Percentiles rank a stretch among this genome's conserved stretches.
Conservation (phyloP, 2,329 filamentous ascomycete species). For the Cercospora sp. region DNA sequence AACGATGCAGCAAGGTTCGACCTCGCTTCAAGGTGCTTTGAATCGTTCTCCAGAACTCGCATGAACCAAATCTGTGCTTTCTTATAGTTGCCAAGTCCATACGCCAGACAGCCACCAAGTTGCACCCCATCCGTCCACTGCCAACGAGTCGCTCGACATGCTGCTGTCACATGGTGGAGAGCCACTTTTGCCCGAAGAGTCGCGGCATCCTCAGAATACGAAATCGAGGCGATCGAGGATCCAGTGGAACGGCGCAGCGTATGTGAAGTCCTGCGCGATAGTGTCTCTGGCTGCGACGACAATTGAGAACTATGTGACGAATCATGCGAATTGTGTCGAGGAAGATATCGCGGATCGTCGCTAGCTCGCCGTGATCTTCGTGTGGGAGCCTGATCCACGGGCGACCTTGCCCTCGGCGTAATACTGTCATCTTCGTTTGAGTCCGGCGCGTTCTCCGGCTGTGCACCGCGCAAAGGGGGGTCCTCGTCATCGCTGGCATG, state of each 20-base stretch:
- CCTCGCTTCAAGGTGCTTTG: slow-evolving; percentile 81
- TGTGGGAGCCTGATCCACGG: slow-evolving; percentile 15
- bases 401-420: slow-evolving; percentile 22
- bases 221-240: slow-evolving; percentile 36
- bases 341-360: slow-evolving; percentile 28
- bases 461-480: slow-evolving; percentile 12
- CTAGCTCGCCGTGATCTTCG: slow-evolving; percentile 19
- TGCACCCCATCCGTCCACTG: slow-evolving; percentile 92
- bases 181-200: slow-evolving; percentile 62
- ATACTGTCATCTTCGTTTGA: slow-evolving; percentile 16
- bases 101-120: slow-evolving; percentile 85
- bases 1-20: slow-evolving; percentile 91
- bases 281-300: neutral
- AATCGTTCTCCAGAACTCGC: slow-evolving; percentile 61
- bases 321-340: slow-evolving; percentile 6
- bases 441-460: slow-evolving; percentile 7
- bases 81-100: slow-evolving; percentile 81
- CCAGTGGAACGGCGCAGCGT: slow-evolving; percentile 35
- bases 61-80: slow-evolving; percentile 74
- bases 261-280: slow-evolving; percentile 7
- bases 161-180: slow-evolving; percentile 67
- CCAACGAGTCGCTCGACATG: slow-evolving; percentile 80
- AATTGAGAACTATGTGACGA: neutral
- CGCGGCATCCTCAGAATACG: slow-evolving; percentile 40
- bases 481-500: slow-evolving; percentile 16